Evolutionary conservation across 345 rosid genomes (phyloP).

Genomic region (Viola odorata): DNA sequence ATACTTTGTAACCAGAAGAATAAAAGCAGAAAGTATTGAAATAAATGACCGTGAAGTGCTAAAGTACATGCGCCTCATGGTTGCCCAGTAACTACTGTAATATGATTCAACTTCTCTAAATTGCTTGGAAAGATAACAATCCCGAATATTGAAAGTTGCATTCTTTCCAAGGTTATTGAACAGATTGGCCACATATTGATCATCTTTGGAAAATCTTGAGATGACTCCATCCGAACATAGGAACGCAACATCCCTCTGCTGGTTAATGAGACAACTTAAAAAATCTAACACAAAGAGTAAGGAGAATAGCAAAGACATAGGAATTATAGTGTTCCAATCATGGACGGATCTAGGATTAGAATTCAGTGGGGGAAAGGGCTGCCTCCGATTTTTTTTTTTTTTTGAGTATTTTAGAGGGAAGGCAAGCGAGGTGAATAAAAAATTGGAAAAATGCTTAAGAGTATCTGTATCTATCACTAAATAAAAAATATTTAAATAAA

Average conservation of each 20-base stretch:
- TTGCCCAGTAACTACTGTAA: constrained; percentile 8
- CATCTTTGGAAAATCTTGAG: background rate
- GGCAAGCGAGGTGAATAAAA: too few species aligned
- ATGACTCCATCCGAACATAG: constrained; percentile 12
- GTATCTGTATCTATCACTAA: too few species aligned
- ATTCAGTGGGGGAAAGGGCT: too few species aligned
- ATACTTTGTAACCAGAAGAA: constrained; percentile 4
- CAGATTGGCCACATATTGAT: constrained; percentile 6
- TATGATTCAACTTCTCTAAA: background rate
- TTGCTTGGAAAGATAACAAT: constrained; percentile 10
- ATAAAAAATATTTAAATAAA: too few species aligned
- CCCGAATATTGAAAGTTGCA: background rate
- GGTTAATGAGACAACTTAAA: constrained; percentile 15
- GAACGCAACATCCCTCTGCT: constrained; percentile 4
- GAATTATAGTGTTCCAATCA: too few species aligned
- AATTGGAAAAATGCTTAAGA: too few species aligned
- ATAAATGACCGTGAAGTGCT: constrained; percentile 9
- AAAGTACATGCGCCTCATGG: constrained; percentile 4
- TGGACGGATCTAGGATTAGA: too few species aligned
- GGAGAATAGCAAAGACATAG: too few species aligned
- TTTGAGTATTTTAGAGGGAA: too few species aligned
- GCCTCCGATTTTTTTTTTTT: too few species aligned
- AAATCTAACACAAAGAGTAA: constrained; percentile 6
- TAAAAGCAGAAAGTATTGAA: background rate
- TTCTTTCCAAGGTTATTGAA: constrained; percentile 1